Conservation (phyloP, 306 rosid species). For the Vigna mungo region DNA sequence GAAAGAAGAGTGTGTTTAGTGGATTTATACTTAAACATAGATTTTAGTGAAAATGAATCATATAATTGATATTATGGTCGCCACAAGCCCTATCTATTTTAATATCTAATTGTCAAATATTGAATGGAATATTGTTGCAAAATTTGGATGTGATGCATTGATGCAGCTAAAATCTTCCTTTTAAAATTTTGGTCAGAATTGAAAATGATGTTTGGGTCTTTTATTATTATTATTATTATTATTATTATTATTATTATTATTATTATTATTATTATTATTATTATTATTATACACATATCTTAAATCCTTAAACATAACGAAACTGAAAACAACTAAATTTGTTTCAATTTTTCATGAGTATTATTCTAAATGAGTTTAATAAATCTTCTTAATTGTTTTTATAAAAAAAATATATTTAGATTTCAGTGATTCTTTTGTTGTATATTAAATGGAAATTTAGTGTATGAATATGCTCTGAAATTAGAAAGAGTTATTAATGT, state of each 20-base stretch:
- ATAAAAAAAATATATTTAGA: too few species aligned
- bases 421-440: too few species aligned
- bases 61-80: not conserved
- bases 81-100: not conserved
- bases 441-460: too few species aligned
- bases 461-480: too few species aligned
- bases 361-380: not conserved
- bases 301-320: not conserved
- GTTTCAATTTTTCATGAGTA: not conserved
- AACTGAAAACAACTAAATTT: not conserved
- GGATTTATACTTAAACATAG: not conserved
- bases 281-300: not conserved
- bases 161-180: constrained; percentile 33
- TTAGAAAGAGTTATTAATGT: too few species aligned
- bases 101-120: not conserved
- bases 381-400: too few species aligned
- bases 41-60: not conserved
- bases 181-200: not conserved
- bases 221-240: not conserved
- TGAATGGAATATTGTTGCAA: not conserved
- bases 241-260: not conserved
- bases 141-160: constrained; percentile 38
- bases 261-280: too few species aligned
- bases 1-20: not conserved
- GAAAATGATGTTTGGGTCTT: not conserved